Evolutionary conservation across 1,284 basidiomycete species (phyloP).

Genomic region (Mycosarcoma maydis): DNA sequence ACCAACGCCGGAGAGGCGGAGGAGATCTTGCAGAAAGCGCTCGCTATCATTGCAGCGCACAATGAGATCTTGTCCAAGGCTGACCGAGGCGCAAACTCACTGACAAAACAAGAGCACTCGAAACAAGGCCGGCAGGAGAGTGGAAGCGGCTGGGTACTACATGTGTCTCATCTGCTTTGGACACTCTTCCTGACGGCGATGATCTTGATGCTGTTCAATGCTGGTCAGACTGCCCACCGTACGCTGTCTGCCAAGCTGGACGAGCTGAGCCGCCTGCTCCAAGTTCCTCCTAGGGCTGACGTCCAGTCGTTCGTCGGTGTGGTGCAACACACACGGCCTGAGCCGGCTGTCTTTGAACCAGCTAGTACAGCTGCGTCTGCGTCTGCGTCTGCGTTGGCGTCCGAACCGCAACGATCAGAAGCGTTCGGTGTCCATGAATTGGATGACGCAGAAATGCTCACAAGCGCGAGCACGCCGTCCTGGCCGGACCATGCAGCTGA

Average conservation of each 20-base stretch:
- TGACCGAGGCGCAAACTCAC: not conserved
- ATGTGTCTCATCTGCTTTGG: conserved; percentile 30
- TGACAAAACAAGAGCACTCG: not conserved
- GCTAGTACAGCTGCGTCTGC: no score
- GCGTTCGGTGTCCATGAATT: no score
- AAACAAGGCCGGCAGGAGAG: no score
- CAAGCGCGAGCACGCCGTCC: no score
- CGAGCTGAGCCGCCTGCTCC: conserved; percentile 25
- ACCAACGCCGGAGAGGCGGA: conserved; percentile 5
- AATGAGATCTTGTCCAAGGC: conserved; percentile 8
- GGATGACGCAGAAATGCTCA: no score
- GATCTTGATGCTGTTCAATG: conserved; percentile 32
- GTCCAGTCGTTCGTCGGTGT: not conserved
- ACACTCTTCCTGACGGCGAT: conserved; percentile 28
- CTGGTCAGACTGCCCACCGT: conserved; percentile 24
- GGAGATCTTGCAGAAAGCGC: conserved; percentile 22
- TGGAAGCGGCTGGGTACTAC: conserved; percentile 5
- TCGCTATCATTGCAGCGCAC: conserved; percentile 32
- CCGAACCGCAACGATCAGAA: no score
- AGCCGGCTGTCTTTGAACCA: no score
- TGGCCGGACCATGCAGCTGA: no score
- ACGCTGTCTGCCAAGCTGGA: conserved; percentile 17
- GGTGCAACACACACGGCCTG: no score
- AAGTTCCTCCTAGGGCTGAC: not conserved
- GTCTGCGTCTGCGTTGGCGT: no score